Conservation (phyloP, 2,329 filamentous ascomycete genomes). For the Talaromyces sp. region DNA sequence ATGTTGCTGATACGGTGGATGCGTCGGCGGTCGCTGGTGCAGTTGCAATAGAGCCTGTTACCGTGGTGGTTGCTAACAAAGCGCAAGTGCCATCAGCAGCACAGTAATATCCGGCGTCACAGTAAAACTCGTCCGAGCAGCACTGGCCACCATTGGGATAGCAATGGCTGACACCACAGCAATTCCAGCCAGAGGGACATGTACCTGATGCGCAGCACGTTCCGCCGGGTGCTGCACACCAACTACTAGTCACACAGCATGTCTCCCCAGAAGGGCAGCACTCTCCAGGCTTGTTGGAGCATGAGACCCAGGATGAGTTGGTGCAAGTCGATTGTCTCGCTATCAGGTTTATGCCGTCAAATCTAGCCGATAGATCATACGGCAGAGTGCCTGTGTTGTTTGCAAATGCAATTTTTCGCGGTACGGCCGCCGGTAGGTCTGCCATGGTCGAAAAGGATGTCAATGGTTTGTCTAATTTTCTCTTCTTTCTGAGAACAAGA, state of each 20-base stretch:
- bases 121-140: constrained; percentile 3
- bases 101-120: constrained; percentile 4
- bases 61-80: neutral
- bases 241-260: constrained; percentile 5
- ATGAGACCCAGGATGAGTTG: neutral
- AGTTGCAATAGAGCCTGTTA: neutral
- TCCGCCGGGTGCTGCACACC: neutral
- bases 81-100: neutral
- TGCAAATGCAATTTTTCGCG: neutral
- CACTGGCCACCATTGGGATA: neutral
- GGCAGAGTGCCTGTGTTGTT: neutral
- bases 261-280: neutral
- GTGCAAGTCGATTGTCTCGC: neutral
- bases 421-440: neutral
- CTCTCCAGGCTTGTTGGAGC: neutral
- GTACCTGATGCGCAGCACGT: constrained; percentile 7
- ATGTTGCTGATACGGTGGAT: neutral
- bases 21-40: neutral
- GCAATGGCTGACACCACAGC: constrained; percentile 6
- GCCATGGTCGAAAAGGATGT: neutral
- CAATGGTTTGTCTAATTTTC: neutral
- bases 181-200: neutral
- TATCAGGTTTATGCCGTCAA: neutral
- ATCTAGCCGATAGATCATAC: neutral
- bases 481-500: neutral